Evolutionary conservation across 306 rosid species (phyloP), one percentile per base, ranked within the genome.

Genomic region (Cucumis hystrix): DNA sequence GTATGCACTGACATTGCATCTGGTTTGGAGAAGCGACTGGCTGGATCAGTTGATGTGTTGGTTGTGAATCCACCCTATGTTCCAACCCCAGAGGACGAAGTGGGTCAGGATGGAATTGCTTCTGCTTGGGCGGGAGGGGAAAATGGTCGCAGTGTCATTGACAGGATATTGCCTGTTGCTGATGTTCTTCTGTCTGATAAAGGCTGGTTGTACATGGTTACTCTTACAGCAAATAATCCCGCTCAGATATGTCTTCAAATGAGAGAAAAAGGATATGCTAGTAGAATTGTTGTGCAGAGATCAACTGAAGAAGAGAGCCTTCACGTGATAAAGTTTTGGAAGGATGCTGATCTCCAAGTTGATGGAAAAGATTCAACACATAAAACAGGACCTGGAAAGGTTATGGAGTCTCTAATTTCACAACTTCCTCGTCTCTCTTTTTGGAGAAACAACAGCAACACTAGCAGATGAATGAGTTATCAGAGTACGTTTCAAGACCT

Each of bases 111-210:
- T 81, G 98, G 98, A 21, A 91, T 96, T 37, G 80, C 88, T 23
- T 78, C 97, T 51, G 84, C 99, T 77, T 96, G 98, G 98, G 99
- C 98, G 2, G 99, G 99, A 6, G 99, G 99, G 56, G 97, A 89
- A 84, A 90, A 91, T 47, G 99, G 99, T 8, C 92, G 98, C 52
- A 81, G 79, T 6, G 94, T 96, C 45, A 96, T 96, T 6, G 97
- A 96, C 75, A 82, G 82, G 84, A 92, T 96, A 54, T 81, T 92
- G 86, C 96, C 91, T 0, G 79, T 91, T 82, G 94, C 91, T 15
- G 97, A 91, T 75, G 45, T 12, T 61, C 97, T 96, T 55, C 78
- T 96, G 83, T 96, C 99, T 0, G 86, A 88, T 18, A 92, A 87
- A 54, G 99, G 99, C 41, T 96, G 98, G 98, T 70, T 96, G 80